These are phyloP conservation scores for Penicillium soppii DNA, from an alignment of 495 filamentous ascomycete species.

Conservation along the genomic window DNA sequence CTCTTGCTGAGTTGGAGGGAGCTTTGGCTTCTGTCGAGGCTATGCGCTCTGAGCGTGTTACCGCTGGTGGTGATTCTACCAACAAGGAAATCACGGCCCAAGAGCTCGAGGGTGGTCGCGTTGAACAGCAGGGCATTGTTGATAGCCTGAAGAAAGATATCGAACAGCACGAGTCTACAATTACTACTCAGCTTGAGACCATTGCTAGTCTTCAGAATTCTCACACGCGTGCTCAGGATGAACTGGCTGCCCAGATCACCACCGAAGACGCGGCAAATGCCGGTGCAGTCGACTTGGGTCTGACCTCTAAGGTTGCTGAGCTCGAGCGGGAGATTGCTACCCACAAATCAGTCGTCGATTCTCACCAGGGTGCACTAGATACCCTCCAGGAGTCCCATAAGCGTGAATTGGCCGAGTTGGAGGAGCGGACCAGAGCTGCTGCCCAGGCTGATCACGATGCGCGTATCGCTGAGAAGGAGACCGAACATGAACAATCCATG, in stretches of 20 bases:
- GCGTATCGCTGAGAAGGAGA: constrained; percentile 44
- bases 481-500: constrained; percentile 60
- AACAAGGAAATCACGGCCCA: constrained; percentile 46
- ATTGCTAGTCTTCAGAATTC: constrained; percentile 66
- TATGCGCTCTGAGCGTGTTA: constrained; percentile 44
- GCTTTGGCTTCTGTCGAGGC: constrained; percentile 46
- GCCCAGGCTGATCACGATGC: constrained; percentile 47
- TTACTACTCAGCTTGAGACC: constrained; percentile 59
- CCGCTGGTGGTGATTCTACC: constrained; percentile 30
- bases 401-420: constrained; percentile 50
- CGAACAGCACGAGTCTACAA: constrained; percentile 71
- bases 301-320: constrained; percentile 53
- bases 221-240: constrained; percentile 56
- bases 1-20: constrained; percentile 68
- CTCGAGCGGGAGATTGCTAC: constrained; percentile 57
- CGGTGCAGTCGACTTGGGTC: constrained; percentile 41
- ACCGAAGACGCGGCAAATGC: constrained; percentile 24
- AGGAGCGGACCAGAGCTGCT: constrained; percentile 36
- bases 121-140: constrained; percentile 64
- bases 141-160: constrained; percentile 69
- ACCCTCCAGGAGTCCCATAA: constrained; percentile 54
- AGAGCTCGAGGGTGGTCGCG: constrained; percentile 51
- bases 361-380: constrained; percentile 53
- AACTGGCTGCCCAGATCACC: constrained; percentile 49
- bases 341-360: constrained; percentile 53